Conservation (phyloP, 495 filamentous ascomycete species). For the Trichoderma asperelloides region DNA sequence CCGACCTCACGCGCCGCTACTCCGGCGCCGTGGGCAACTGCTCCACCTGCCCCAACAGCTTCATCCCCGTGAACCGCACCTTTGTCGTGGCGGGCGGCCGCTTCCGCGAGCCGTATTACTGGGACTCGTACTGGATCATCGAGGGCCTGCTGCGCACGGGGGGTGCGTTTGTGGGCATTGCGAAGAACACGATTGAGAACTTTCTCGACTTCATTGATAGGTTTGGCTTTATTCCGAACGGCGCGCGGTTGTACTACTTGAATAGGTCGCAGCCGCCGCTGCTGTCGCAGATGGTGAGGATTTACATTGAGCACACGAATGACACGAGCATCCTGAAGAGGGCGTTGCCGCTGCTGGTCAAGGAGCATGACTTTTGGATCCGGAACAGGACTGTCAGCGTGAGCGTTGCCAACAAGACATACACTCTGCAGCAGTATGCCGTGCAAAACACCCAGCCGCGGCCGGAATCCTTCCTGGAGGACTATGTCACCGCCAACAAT, state of each 20-base stretch:
- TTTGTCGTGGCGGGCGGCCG: slow-evolving; percentile 43
- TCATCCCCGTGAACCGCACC: slow-evolving; percentile 42
- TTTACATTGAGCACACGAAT: slow-evolving; percentile 40
- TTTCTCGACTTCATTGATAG: slow-evolving; percentile 41
- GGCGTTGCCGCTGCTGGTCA: slow-evolving; percentile 37
- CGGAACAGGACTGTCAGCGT: slow-evolving; percentile 34
- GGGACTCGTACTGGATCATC: slow-evolving; percentile 45
- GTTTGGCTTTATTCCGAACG: slow-evolving; percentile 44
- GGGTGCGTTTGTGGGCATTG: slow-evolving; percentile 37
- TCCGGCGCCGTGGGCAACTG: slow-evolving; percentile 33
- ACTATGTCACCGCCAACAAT: slow-evolving; percentile 39
- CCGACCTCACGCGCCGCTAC: slow-evolving; percentile 38
- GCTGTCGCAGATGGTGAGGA: slow-evolving; percentile 39
- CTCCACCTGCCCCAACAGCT: slow-evolving; percentile 36
- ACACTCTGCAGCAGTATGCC: slow-evolving; percentile 34
- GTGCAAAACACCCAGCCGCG: slow-evolving; percentile 41
- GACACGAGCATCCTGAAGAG: slow-evolving; percentile 38
- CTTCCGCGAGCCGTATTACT: slow-evolving; percentile 45
- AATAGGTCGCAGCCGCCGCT: slow-evolving; percentile 42
- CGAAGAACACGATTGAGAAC: slow-evolving; percentile 43
- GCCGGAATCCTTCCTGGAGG: slow-evolving; percentile 41
- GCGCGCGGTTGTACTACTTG: slow-evolving; percentile 39
- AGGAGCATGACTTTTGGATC: slow-evolving; percentile 39
- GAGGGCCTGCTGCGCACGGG: slow-evolving; percentile 42
- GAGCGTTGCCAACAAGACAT: slow-evolving; percentile 21